A percentile compares a stretch with the other conserved stretches of the same genome.
phyloP scores from a whole-genome alignment of 2,329 filamentous ascomycete species.

The Fusarium pininemorale region DNA sequence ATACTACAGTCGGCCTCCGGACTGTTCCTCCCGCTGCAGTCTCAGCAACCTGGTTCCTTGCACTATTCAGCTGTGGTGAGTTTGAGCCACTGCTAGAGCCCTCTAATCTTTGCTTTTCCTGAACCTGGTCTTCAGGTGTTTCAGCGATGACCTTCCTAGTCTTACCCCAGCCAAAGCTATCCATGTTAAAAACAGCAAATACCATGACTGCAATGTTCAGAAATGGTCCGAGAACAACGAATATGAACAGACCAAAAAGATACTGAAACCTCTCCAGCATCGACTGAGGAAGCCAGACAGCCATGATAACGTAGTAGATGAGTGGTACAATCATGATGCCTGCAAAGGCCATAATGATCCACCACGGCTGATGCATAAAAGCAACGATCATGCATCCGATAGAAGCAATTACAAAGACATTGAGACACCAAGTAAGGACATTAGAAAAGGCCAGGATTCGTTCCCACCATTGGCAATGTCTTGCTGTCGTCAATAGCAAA shows the following conservation, averaged over 20 bases:
- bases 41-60: not conserved
- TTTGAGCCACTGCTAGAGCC: not conserved
- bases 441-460: slow-evolving; percentile 38
- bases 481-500: slow-evolving; percentile 27
- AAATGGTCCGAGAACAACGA: slow-evolving; percentile 38
- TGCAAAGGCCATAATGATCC: slow-evolving; percentile 41
- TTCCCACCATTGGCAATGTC: slow-evolving; percentile 40
- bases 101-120: slow-evolving; percentile 1
- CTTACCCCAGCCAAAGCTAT: slow-evolving; percentile 43
- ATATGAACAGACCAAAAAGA: slow-evolving; percentile 31
- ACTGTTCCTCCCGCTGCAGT: not conserved
- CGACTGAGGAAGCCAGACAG: slow-evolving; percentile 36
- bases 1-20: slow-evolving; percentile 6
- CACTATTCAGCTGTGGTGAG: not conserved
- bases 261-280: slow-evolving; percentile 36
- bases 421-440: slow-evolving; percentile 38
- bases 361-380: slow-evolving; percentile 41
- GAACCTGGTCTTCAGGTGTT: not conserved
- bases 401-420: slow-evolving; percentile 40
- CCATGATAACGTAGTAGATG: slow-evolving; percentile 37
- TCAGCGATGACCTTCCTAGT: slow-evolving; percentile 35
- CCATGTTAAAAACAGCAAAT: slow-evolving; percentile 42
- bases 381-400: slow-evolving; percentile 42
- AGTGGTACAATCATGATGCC: slow-evolving; percentile 40
- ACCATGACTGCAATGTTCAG: slow-evolving; percentile 41